Evolutionary conservation across 2,329 filamentous ascomycete species (phyloP), one percentile per base, ranked within the genome.

Genomic region (Claviceps lovelessii): DNA sequence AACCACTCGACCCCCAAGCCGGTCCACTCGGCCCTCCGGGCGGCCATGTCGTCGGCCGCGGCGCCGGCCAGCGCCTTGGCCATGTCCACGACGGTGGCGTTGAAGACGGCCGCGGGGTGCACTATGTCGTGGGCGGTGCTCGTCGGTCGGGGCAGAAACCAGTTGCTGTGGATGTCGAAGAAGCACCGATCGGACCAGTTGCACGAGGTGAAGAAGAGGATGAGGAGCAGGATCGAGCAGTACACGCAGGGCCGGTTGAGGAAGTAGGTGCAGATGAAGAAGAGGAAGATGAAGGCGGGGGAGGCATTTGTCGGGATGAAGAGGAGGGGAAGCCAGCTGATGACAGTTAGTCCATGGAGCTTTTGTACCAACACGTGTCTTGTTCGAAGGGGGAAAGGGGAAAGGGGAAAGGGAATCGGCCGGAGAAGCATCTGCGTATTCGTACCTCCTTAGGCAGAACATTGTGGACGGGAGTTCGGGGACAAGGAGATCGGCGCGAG

Each of bases 211-310:
- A 90, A 80, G 75, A 96, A 95, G 62, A 98, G 88, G 63, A 97
- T 90, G 60, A 95, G 80, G 51, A 98, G 88, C 54, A 98, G 85
- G 58, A 96, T 84, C 58, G 90, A 95, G 80, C 93, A 98, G 78
- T 98, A 98, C 63, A 95, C 85, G 75, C 93, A 98, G 54, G 93
- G 93, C 54, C 91, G 85, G 73, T 96, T 95, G 64, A 98, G 84
- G 72, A 95, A 88, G 76, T 95, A 97, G 60, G 90, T 95, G 70
- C 90, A 89, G 60, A 89, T 78, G 74, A 98, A 85, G 77, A 93
- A 89, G 72, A 89, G 80, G 72, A 91, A 81, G 68, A 93, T 88
- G 74, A 91, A 90, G 64, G 87, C 79, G 31, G 88, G 88, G 56
- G 86, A 90, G 62, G 88, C 86, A 68, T 90, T 90, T 57, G 88